Base-by-base conservation (phyloP, 225 moss, liverwort and hornwort genomes). In the Anthoceros angustus region DNA sequence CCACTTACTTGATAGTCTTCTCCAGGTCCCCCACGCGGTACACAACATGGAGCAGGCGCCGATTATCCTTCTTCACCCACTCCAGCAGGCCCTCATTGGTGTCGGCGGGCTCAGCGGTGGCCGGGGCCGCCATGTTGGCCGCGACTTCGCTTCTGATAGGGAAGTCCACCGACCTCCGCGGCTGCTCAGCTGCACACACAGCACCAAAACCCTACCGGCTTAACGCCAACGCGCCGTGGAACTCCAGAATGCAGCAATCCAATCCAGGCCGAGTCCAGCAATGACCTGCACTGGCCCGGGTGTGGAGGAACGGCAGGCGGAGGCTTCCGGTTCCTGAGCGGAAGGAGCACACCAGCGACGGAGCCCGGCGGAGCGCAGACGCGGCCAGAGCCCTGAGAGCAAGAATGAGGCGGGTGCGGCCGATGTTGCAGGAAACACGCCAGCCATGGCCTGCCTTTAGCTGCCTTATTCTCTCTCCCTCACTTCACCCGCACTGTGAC, bases 1-100 rank as follows among this genome's bases (percentile, higher is more conserved):
- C 55, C 8, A 45, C 75, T 12, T 88, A 92, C 98, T 87, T 92
- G 77, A 98, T 89, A 14, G 98, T 98, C 75, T 86, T 91, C 70
- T 98, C 87, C 62, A 98, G 73, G 71, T 98, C 89, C 26, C 98
- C 98, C 39, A 98, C 98, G 26, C 98, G 85, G 67, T 98, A 92
- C 42, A 98, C 98, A 32, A 89, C 98, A 62, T 98, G 98, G 26
- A 98, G 84, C 71, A 98, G 63, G 61, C 98, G 88, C 9, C 98
- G 87, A 25, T 80, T 83, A 69, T 98, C 98, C 39, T 77, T 87
- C 83, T 98, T 89, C 62, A 76, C 78, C 39, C 87, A 98, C 63
- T 86, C 80, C 64, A 80, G 73, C 25, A 86, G 42, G 42, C 68
- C 75, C 15, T 87, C 84, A 5, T 72, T 73, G 6, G 74, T 74